Conservation (phyloP, 306 rosid genomes). For the Medicago ruthenica region DNA sequence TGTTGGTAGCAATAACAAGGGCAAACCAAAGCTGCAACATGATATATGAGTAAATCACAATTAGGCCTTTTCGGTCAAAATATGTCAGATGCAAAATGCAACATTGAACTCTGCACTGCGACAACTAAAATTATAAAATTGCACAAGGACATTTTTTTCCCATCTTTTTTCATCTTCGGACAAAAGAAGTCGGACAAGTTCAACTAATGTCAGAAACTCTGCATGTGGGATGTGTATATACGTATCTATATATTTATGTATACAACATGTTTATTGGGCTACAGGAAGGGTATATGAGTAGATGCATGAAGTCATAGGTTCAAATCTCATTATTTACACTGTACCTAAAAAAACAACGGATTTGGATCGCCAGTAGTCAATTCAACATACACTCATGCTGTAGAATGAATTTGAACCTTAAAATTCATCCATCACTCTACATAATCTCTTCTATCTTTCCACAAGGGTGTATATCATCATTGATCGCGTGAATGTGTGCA, state of each 20-base stretch:
- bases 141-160: neutral
- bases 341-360: neutral
- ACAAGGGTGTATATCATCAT: neutral
- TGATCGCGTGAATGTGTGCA: neutral
- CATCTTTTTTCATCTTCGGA: neutral
- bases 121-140: neutral
- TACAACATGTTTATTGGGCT: neutral
- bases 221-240: neutral
- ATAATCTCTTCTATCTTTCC: neutral
- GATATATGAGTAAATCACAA: neutral
- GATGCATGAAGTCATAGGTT: neutral
- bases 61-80: conserved; percentile 11
- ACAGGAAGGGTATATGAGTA: neutral
- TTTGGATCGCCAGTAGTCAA: neutral
- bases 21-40: conserved; percentile 70
- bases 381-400: neutral
- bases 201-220: neutral
- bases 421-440: neutral
- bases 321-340: neutral
- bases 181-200: neutral
- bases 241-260: no score
- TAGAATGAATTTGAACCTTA: neutral
- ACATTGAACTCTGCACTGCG: neutral
- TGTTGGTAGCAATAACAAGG: conserved; percentile 70
- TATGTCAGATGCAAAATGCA: conserved; percentile 14